Conservation (phyloP, 2,329 filamentous ascomycete genomes). For the Botryosphaeria dothidea region DNA sequence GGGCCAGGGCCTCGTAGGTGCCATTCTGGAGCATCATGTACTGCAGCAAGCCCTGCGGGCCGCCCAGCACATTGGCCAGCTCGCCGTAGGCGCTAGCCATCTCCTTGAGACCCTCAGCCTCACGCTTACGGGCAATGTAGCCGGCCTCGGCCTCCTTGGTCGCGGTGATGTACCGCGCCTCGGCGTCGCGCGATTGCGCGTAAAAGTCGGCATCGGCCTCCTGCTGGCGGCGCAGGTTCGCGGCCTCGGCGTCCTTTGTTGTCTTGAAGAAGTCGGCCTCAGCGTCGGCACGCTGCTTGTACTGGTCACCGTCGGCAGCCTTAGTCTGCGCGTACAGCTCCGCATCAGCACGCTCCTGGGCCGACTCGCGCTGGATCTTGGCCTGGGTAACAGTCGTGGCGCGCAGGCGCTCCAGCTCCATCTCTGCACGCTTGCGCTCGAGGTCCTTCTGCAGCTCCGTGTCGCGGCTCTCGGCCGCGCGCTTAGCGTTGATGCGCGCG, state of each 20-base stretch:
- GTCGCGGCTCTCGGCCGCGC: conserved; percentile 73
- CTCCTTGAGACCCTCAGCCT: conserved; percentile 74
- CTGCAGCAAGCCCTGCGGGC: conserved; percentile 74
- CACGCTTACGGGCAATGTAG: conserved; percentile 64
- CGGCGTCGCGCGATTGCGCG: conserved; percentile 55
- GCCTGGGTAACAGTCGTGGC: conserved; percentile 79
- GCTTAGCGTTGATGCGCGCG: conserved; percentile 70
- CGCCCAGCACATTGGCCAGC: conserved; percentile 72
- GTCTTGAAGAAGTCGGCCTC: conserved; percentile 54
- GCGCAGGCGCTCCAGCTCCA: conserved; percentile 77
- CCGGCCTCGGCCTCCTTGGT: conserved; percentile 61
- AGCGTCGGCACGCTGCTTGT: conserved; percentile 61
- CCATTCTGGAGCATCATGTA: conserved; percentile 87
- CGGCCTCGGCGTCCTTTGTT: conserved; percentile 45
- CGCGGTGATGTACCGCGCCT: conserved; percentile 57
- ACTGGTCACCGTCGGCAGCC: conserved; percentile 54
- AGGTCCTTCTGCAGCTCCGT: conserved; percentile 79
- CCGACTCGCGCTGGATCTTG: conserved; percentile 66
- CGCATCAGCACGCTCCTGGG: conserved; percentile 67
- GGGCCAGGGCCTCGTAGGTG: conserved; percentile 74
- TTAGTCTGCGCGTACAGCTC: conserved; percentile 51
- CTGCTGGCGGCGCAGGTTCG: conserved; percentile 40
- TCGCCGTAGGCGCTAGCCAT: conserved; percentile 80
- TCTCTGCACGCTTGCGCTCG: conserved; percentile 73
- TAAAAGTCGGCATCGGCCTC: conserved; percentile 53